These are phyloP conservation scores for Pseudogymnoascus sp. DNA, from an alignment of 2,329 filamentous ascomycete genomes.

Conservation along the genomic window DNA sequence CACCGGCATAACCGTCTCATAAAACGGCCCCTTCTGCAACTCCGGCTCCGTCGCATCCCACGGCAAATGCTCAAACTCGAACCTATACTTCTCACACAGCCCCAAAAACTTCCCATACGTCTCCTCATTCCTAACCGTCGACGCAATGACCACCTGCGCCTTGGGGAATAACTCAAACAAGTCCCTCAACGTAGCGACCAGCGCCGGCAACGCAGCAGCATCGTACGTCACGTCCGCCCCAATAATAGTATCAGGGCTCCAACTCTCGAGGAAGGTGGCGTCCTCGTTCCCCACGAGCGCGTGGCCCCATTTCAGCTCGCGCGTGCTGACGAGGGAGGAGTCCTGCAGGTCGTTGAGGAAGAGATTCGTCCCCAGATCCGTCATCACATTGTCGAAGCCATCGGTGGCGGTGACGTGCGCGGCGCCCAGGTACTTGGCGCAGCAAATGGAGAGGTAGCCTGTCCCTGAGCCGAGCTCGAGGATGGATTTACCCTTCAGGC, in stretches of 20 bases:
- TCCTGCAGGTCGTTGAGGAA: conserved; percentile 58
- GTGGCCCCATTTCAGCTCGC: conserved; percentile 44
- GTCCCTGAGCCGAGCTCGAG: conserved; percentile 72
- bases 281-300: conserved; percentile 29
- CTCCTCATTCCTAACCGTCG: conserved; percentile 60
- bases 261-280: conserved; percentile 28
- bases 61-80: conserved; percentile 36
- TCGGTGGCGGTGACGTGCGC: conserved; percentile 61
- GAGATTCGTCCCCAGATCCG: conserved; percentile 58
- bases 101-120: conserved; percentile 60
- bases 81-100: conserved; percentile 38
- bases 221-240: conserved; percentile 79
- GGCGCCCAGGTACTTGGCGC: conserved; percentile 57
- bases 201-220: conserved; percentile 49
- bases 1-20: conserved; percentile 51
- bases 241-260: conserved; percentile 53
- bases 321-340: conserved; percentile 45
- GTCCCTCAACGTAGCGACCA: conserved; percentile 57
- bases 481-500: conserved; percentile 47
- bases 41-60: conserved; percentile 34
- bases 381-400: conserved; percentile 64
- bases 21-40: conserved; percentile 56
- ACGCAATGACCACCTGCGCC: conserved; percentile 57
- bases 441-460: conserved; percentile 66
- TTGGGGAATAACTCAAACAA: conserved; percentile 50